phyloP scores from a whole-genome alignment of 2,329 filamentous ascomycete species.

The Botrytis deweyae region DNA sequence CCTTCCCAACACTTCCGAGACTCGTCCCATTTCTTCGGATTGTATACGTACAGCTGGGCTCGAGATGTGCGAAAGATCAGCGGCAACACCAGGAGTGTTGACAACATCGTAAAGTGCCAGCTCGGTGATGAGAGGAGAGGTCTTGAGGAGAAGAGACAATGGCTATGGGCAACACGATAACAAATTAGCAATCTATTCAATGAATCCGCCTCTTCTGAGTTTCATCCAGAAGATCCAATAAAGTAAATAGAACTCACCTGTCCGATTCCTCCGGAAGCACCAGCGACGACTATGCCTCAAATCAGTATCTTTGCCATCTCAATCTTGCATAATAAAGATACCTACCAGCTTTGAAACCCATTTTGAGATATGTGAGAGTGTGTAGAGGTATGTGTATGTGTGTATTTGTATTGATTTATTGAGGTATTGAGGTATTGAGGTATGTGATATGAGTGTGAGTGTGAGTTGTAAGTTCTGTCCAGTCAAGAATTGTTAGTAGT shows the following conservation, averaged over 20 bases:
- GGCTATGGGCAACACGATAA: conserved; percentile 53
- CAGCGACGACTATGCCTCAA: conserved; percentile 68
- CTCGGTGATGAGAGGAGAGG: conserved; percentile 71
- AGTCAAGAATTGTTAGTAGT: conserved; percentile 3
- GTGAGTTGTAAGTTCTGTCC: conserved; percentile 7
- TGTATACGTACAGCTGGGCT: conserved; percentile 21
- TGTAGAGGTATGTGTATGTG: not conserved
- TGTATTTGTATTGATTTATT: not conserved
- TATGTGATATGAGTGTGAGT: not conserved
- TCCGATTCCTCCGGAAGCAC: conserved; percentile 97
- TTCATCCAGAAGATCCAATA: not conserved
- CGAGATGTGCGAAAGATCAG: conserved; percentile 98
- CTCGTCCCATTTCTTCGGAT: not conserved
- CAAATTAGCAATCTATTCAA: not conserved
- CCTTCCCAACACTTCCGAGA: no score
- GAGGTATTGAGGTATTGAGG: not conserved
- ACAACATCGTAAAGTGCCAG: conserved; percentile 95
- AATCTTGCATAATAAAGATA: conserved; percentile 31
- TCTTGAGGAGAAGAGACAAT: conserved; percentile 97
- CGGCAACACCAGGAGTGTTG: conserved; percentile 75
- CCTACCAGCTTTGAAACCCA: conserved; percentile 61
- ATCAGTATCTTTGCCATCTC: not conserved
- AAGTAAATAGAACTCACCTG: conserved; percentile 61
- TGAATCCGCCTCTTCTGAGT: not conserved
- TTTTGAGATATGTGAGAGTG: conserved; percentile 36